Percentiles rank a stretch among this genome's conserved stretches.
Conservation (phyloP, 768 basidiomycete species). For the Agaricus blazei region DNA sequence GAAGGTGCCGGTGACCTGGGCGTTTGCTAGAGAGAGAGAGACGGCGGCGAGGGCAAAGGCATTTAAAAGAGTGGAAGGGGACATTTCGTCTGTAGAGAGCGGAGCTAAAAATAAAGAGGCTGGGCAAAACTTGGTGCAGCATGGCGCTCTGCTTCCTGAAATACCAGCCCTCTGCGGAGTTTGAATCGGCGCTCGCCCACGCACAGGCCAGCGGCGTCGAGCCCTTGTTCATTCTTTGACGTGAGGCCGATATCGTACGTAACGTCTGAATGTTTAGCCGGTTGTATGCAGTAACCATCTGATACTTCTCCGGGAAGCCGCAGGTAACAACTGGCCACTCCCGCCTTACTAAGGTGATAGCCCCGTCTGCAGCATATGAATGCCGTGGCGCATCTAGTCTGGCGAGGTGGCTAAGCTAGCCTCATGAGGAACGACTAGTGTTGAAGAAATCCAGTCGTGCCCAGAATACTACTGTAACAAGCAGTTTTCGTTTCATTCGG, state of each 20-base stretch:
- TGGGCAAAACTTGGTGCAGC: not conserved
- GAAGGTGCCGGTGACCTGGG: constrained; percentile 30
- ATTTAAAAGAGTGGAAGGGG: constrained; percentile 36
- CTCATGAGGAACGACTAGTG: too few relatives aligned
- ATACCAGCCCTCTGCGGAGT: constrained; percentile 4
- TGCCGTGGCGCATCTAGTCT: too few relatives aligned
- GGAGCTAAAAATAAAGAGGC: constrained; percentile 10
- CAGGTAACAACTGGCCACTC: too few relatives aligned
- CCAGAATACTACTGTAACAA: too few relatives aligned
- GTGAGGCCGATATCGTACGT: constrained; percentile 13
- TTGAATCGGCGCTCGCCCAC: not conserved
- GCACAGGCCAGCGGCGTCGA: constrained; percentile 22
- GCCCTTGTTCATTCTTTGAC: constrained; percentile 8
- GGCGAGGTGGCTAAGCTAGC: too few relatives aligned
- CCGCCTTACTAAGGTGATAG: too few relatives aligned
- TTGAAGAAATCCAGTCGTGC: too few relatives aligned
- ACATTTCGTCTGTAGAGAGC: constrained; percentile 26
- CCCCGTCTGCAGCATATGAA: too few relatives aligned
- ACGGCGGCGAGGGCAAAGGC: constrained; percentile 27
- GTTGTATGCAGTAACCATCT: too few relatives aligned
- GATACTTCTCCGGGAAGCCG: too few relatives aligned
- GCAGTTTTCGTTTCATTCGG: too few relatives aligned
- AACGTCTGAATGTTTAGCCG: not conserved
- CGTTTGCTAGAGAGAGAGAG: constrained; percentile 22
- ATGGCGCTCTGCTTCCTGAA: not conserved